Conservation (phyloP, 768 basidiomycete genomes). For the Lactarius hatsudake region DNA sequence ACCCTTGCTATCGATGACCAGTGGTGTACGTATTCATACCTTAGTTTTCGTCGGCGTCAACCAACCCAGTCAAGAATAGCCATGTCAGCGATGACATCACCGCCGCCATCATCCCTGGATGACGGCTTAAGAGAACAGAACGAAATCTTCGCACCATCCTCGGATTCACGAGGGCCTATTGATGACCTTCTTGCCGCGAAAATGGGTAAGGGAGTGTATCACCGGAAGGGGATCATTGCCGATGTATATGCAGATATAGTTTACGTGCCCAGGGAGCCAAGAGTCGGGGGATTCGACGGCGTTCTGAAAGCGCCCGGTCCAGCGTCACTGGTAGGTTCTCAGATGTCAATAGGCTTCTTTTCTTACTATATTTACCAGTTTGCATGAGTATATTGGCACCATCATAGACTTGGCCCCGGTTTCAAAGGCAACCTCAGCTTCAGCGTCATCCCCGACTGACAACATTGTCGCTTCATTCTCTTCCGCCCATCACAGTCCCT, state of each 20-base stretch:
- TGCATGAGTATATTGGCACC: constrained; percentile 11
- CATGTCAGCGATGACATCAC: background rate
- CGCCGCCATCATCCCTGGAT: constrained; percentile 2
- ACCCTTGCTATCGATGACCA: constrained; percentile 4
- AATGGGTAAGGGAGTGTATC: constrained; percentile 18
- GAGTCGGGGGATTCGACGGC: background rate
- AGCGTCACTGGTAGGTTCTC: constrained; percentile 6
- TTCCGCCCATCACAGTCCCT: background rate
- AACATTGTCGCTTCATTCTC: background rate
- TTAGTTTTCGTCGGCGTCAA: background rate
- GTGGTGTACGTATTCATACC: constrained; percentile 11
- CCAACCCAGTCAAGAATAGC: background rate
- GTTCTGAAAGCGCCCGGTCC: constrained; percentile 3
- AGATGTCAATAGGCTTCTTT: background rate
- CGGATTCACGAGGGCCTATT: constrained; percentile 2
- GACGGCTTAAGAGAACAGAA: background rate
- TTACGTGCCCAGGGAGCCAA: constrained; percentile 8
- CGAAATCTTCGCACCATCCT: constrained; percentile 6
- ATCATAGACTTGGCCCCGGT: background rate
- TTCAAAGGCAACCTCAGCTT: background rate
- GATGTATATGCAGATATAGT: constrained; percentile 7
- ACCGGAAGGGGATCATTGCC: background rate
- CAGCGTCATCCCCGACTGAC: background rate
- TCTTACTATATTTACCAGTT: constrained; percentile 9
- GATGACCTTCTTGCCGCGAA: constrained; percentile 4